Conservation (phyloP, 2,329 filamentous ascomycete genomes). For the Aphanoascus verrucosus region DNA sequence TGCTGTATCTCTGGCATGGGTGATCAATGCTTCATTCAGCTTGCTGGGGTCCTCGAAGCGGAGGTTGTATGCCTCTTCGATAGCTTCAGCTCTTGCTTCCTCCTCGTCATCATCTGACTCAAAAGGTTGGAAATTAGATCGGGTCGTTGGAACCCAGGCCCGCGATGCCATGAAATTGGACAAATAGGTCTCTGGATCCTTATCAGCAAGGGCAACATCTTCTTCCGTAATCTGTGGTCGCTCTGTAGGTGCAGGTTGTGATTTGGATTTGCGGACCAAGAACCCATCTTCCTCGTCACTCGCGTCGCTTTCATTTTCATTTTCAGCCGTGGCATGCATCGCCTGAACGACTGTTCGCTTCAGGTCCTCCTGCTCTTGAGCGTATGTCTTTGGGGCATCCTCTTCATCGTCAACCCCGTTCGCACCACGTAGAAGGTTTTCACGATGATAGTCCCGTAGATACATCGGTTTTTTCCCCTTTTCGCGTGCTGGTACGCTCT, state of each 20-base stretch:
- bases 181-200: slow-evolving; percentile 84
- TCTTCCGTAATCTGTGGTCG: slow-evolving; percentile 44
- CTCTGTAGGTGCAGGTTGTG: slow-evolving; percentile 21
- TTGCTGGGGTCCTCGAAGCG: slow-evolving; percentile 87
- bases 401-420: slow-evolving; percentile 52
- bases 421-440: slow-evolving; percentile 68
- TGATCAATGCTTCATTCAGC: slow-evolving; percentile 75
- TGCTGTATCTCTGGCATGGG: slow-evolving; percentile 78
- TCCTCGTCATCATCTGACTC: slow-evolving; percentile 84
- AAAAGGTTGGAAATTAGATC: slow-evolving; percentile 63
- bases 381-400: slow-evolving; percentile 54
- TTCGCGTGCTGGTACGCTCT: slow-evolving; percentile 30
- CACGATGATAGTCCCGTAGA: slow-evolving; percentile 80
- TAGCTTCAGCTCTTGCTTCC: slow-evolving; percentile 66
- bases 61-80: slow-evolving; percentile 89
- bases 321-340: slow-evolving; percentile 56
- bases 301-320: slow-evolving; percentile 38
- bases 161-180: slow-evolving; percentile 89
- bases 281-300: slow-evolving; percentile 52
- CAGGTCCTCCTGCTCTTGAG: slow-evolving; percentile 75
- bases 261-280: slow-evolving; percentile 61
- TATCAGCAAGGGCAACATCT: slow-evolving; percentile 66
- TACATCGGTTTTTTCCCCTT: slow-evolving; percentile 78
- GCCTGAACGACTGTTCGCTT: slow-evolving; percentile 68
- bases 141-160: slow-evolving; percentile 68